phyloP scores from a whole-genome alignment of 1,284 basidiomycete genomes.

The Hypsizygus ulmarius region DNA sequence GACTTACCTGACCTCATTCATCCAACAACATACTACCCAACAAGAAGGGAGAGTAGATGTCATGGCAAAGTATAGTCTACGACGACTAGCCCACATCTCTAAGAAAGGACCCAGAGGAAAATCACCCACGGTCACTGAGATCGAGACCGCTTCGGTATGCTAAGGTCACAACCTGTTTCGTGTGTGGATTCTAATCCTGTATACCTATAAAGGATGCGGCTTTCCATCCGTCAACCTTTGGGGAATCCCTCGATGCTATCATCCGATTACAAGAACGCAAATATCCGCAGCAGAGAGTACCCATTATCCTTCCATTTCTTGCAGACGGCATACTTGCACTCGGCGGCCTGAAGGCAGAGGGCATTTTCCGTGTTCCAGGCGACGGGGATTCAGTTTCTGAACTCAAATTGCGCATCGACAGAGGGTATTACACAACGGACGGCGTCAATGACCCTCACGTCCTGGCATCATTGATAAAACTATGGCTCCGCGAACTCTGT shows the following conservation, averaged over 20 bases:
- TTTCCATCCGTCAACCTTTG: slow-evolving; percentile 91
- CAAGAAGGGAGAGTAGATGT: slow-evolving; percentile 77
- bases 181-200: slow-evolving; percentile 6
- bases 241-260: slow-evolving; percentile 81
- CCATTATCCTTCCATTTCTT: slow-evolving; percentile 89
- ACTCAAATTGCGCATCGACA: slow-evolving; percentile 84
- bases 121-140: slow-evolving; percentile 75
- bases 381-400: slow-evolving; percentile 84
- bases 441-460: slow-evolving; percentile 87
- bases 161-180: neutral
- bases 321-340: slow-evolving; percentile 86
- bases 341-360: slow-evolving; percentile 80
- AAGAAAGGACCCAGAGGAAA: slow-evolving; percentile 84
- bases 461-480: slow-evolving; percentile 83
- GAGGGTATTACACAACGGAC: slow-evolving; percentile 86
- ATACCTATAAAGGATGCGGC: slow-evolving; percentile 73
- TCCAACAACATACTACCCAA: slow-evolving; percentile 63
- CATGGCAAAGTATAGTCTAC: slow-evolving; percentile 85
- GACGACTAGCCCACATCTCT: slow-evolving; percentile 67
- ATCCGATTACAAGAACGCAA: slow-evolving; percentile 81
- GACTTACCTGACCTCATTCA: slow-evolving; percentile 74
- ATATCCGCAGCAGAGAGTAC: slow-evolving; percentile 81
- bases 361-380: slow-evolving; percentile 89
- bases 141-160: slow-evolving; percentile 80
- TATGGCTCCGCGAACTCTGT: slow-evolving; percentile 88